These are phyloP conservation scores for Stropharia rugosoannulata DNA, from an alignment of 768 basidiomycete genomes.

Conservation along the genomic window DNA sequence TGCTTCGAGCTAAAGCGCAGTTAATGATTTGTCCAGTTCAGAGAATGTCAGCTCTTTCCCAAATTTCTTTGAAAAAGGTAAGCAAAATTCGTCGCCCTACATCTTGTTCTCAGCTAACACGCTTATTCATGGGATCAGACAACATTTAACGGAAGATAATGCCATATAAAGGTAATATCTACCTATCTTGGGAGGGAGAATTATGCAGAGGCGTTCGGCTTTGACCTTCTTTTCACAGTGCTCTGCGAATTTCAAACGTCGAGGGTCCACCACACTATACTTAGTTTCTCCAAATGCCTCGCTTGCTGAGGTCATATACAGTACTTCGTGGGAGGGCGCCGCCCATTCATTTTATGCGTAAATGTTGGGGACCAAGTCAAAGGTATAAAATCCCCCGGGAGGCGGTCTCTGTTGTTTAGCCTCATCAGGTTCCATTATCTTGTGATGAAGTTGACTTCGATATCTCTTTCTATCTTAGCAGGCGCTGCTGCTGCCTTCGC, in stretches of 20 bases:
- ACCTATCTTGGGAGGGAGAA: neutral
- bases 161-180: neutral
- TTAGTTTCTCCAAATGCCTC: too few species aligned
- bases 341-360: neutral
- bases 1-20: too few species aligned
- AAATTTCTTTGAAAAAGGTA: neutral
- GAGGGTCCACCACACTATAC: neutral
- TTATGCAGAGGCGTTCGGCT: neutral
- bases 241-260: neutral
- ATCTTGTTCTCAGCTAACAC: conserved; percentile 1
- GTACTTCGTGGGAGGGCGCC: neutral
- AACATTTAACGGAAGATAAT: neutral
- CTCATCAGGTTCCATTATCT: neutral
- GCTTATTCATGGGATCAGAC: conserved; percentile 1
- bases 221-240: conserved; percentile 4
- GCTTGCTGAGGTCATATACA: too few species aligned
- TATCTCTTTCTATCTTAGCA: neutral
- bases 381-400: neutral
- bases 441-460: neutral
- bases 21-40: too few species aligned
- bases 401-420: neutral
- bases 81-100: neutral
- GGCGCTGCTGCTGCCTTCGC: conserved; percentile 4
- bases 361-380: neutral
- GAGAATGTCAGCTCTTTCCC: too few species aligned